phyloP scores from a whole-genome alignment of 768 basidiomycete genomes.

The Pisolithus microcarpus region DNA sequence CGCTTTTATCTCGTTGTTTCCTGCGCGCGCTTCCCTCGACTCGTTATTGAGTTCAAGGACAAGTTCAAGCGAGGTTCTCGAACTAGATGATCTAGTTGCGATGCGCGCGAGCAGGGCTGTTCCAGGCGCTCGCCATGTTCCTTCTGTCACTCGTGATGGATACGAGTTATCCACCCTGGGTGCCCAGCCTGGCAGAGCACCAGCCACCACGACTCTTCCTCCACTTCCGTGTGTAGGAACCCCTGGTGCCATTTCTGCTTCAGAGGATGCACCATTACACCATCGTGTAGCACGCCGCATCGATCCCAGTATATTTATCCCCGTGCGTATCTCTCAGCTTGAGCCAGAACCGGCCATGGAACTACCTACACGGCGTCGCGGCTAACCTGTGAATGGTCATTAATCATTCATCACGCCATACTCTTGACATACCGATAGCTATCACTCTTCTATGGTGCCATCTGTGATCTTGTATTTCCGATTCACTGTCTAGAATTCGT shows the following conservation, averaged over 20 bases:
- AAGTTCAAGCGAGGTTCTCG: slow-evolving; percentile 23
- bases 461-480: too few species aligned
- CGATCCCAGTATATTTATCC: slow-evolving; percentile 15
- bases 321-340: slow-evolving; percentile 26
- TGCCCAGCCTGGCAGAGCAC: not conserved
- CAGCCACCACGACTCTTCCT: not conserved
- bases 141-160: slow-evolving; percentile 1
- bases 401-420: not conserved
- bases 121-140: not conserved
- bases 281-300: slow-evolving; percentile 2
- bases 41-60: slow-evolving; percentile 21
- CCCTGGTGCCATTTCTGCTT: not conserved
- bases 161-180: slow-evolving; percentile 13
- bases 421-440: not conserved
- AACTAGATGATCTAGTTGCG: slow-evolving; percentile 15
- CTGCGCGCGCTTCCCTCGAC: slow-evolving; percentile 24
- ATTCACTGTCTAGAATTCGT: too few species aligned
- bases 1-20: slow-evolving; percentile 18
- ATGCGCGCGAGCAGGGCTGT: not conserved
- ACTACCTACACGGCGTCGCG: slow-evolving; percentile 11
- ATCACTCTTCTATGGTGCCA: not conserved
- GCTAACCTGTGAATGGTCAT: not conserved
- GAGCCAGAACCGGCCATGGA: slow-evolving; percentile 30
- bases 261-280: slow-evolving; percentile 1
- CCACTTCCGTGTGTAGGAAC: not conserved